phyloP scores from a whole-genome alignment of 345 rosid species.

The Theobroma cacao region DNA sequence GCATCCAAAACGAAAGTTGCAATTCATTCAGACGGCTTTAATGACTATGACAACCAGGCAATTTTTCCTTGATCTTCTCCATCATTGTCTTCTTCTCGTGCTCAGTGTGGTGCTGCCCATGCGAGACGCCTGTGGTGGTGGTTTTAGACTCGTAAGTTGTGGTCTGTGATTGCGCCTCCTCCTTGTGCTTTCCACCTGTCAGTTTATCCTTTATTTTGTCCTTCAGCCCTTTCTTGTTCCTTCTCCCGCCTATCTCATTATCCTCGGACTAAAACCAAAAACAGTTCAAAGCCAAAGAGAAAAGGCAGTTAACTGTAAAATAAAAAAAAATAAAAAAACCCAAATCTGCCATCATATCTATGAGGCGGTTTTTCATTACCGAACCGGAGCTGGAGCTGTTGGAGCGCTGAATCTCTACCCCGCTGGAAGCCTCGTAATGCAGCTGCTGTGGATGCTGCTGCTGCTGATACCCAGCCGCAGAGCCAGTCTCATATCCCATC shows the following conservation, averaged over 20 bases:
- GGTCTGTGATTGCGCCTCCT: conserved; percentile 34
- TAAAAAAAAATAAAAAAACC: conserved; percentile 8
- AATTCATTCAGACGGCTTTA: not conserved
- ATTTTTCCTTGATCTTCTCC: conserved; percentile 78
- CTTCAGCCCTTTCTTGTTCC: conserved; percentile 74
- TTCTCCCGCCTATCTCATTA: conserved; percentile 76
- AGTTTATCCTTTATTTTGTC: conserved; percentile 76
- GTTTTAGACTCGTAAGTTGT: conserved; percentile 19
- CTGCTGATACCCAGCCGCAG: not conserved
- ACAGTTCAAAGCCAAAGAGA: not conserved
- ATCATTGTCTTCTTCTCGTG: conserved; percentile 68
- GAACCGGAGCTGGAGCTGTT: conserved; percentile 50
- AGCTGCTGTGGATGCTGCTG: not conserved
- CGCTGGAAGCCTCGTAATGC: not conserved
- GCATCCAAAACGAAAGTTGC: not conserved
- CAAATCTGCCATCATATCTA: not conserved
- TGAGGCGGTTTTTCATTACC: conserved; percentile 25
- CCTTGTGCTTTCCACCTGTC: conserved; percentile 40
- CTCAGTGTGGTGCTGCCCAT: conserved; percentile 8
- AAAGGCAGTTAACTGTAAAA: not conserved
- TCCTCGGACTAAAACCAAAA: conserved; percentile 46
- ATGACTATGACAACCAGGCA: conserved; percentile 59
- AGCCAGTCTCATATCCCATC: conserved; percentile 7
- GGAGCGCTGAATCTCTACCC: conserved; percentile 36
- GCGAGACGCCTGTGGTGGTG: not conserved